These are phyloP conservation scores for Elsinoe fawcettii DNA, from an alignment of 2,329 filamentous ascomycete genomes.

Conservation along the genomic window DNA sequence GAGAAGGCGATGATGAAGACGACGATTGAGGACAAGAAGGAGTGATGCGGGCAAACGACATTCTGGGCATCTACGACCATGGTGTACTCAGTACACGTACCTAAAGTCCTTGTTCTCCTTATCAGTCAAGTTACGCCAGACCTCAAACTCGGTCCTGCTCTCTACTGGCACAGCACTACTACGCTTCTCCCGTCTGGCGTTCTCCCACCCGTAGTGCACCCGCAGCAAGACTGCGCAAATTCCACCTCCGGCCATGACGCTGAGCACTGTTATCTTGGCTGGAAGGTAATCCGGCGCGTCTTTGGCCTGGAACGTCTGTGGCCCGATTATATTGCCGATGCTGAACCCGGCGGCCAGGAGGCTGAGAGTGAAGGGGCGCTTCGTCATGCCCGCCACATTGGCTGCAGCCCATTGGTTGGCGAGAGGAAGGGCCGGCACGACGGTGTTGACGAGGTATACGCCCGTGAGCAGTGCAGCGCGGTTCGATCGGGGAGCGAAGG, in stretches of 20 bases:
- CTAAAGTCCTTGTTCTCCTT: constrained; percentile 51
- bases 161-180: neutral
- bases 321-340: constrained; percentile 32
- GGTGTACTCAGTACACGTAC: constrained; percentile 29
- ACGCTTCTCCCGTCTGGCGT: neutral
- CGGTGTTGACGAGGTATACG: constrained; percentile 28
- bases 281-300: constrained; percentile 31
- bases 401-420: constrained; percentile 27
- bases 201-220: constrained; percentile 6
- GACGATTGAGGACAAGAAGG: constrained; percentile 4
- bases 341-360: neutral
- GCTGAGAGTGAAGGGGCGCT: constrained; percentile 18
- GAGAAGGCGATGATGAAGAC: constrained; percentile 4
- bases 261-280: constrained; percentile 32
- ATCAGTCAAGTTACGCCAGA: constrained; percentile 43
- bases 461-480: constrained; percentile 22
- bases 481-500: constrained; percentile 30
- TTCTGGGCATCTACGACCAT: neutral
- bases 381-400: constrained; percentile 43
- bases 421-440: constrained; percentile 27
- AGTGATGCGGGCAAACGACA: neutral
- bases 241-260: neutral
- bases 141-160: constrained; percentile 1
- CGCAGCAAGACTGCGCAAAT: neutral
- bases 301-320: constrained; percentile 28